Conservation (phyloP, 495 filamentous ascomycete genomes). For the Tricharina praecox region DNA sequence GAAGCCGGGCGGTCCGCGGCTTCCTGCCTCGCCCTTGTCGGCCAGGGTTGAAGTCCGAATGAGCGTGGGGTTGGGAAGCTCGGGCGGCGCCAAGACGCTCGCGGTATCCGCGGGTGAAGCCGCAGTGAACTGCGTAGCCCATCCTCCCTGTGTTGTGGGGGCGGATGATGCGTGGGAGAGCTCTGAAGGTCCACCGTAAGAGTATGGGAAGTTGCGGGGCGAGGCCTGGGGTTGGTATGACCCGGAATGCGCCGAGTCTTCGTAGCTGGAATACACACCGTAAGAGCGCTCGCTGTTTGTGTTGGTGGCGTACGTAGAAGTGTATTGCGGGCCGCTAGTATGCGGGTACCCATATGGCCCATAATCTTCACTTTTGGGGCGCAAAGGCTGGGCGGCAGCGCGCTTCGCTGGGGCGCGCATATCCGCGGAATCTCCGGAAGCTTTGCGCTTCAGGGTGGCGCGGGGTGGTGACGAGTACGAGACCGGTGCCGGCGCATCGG, state of each 20-base stretch:
- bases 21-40: slow-evolving; percentile 24
- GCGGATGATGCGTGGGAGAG: slow-evolving; percentile 15
- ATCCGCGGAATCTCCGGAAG: slow-evolving; percentile 19
- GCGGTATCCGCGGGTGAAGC: slow-evolving; percentile 24
- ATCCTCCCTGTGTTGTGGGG: slow-evolving; percentile 29
- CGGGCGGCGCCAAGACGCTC: slow-evolving; percentile 24
- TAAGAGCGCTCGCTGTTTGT: slow-evolving; percentile 18
- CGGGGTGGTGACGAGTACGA: slow-evolving; percentile 18
- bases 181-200: slow-evolving; percentile 15
- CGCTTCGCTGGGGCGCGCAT: slow-evolving; percentile 27
- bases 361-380: slow-evolving; percentile 29
- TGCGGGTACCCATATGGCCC: slow-evolving; percentile 23
- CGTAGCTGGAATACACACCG: slow-evolving; percentile 25
- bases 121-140: slow-evolving; percentile 31
- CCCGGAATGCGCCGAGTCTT: slow-evolving; percentile 28
- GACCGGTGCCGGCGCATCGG: slow-evolving; percentile 27
- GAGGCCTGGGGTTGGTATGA: slow-evolving; percentile 32
- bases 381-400: slow-evolving; percentile 23
- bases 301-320: slow-evolving; percentile 28
- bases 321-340: slow-evolving; percentile 9
- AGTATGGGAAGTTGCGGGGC: slow-evolving; percentile 30
- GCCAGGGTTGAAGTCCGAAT: slow-evolving; percentile 71
- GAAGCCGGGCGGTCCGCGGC: slow-evolving; percentile 37
- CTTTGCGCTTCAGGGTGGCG: slow-evolving; percentile 16
- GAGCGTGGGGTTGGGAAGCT: slow-evolving; percentile 44